A percentile compares a stretch with the other conserved stretches of the same genome.
Evolutionary conservation across 139 green algal species (phyloP).

Genomic region (Axilococcus clingmanii): DNA sequence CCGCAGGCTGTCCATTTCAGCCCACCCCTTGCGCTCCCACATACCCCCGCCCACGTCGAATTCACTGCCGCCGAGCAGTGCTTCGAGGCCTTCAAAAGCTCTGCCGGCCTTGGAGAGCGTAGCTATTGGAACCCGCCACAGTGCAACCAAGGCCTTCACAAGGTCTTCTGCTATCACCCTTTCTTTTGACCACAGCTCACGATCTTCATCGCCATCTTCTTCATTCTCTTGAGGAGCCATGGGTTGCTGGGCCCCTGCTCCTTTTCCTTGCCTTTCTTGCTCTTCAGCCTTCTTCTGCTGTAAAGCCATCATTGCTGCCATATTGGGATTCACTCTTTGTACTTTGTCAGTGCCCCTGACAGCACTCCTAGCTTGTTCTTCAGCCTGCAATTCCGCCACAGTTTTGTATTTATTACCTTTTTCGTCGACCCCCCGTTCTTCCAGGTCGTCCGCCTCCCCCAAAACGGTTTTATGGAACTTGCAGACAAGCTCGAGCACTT

Average conservation of each 20-base stretch:
- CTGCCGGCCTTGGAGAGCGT: conserved; percentile 51
- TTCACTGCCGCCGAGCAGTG: conserved; percentile 54
- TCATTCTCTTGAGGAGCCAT: conserved; percentile 28
- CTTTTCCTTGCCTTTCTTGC: not conserved
- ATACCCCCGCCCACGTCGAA: conserved; percentile 60
- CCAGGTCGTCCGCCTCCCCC: conserved; percentile 43
- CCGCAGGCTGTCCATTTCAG: conserved; percentile 64
- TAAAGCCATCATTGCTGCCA: not conserved
- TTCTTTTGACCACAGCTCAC: conserved; percentile 30
- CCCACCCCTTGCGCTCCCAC: conserved; percentile 69
- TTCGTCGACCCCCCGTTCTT: conserved; percentile 34
- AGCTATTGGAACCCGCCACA: conserved; percentile 52
- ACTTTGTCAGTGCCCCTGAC: not conserved
- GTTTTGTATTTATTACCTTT: conserved; percentile 53
- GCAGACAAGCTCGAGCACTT: conserved; percentile 48
- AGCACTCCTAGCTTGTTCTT: conserved; percentile 35
- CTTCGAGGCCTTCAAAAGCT: conserved; percentile 76
- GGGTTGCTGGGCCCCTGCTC: not conserved
- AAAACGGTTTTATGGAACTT: conserved; percentile 47
- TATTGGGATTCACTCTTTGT: conserved; percentile 7
- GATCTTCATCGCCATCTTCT: conserved; percentile 24
- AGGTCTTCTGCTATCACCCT: conserved; percentile 46
- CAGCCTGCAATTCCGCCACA: conserved; percentile 40
- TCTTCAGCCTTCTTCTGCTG: conserved; percentile 6
- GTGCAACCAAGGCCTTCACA: conserved; percentile 21